A percentile compares a stretch with the other conserved stretches of the same genome.
These are phyloP conservation scores for Penicillium steckii DNA, from an alignment of 495 filamentous ascomycete genomes.

Conservation along the genomic window DNA sequence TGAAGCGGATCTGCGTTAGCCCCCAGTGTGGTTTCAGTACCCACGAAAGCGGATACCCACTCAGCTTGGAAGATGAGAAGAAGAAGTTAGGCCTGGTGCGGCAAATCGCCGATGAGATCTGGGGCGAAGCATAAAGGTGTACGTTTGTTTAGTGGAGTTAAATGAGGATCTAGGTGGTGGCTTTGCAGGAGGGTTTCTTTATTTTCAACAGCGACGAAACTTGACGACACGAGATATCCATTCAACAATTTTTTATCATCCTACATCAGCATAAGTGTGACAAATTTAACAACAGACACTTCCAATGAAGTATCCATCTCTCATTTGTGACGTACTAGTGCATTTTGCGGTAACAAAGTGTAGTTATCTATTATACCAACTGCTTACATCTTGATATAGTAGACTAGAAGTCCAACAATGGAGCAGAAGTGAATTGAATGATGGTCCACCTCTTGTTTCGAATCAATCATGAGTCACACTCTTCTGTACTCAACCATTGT, in stretches of 20 bases:
- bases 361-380: no score
- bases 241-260: background rate
- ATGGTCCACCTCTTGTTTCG: no score
- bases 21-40: conserved; percentile 70
- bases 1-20: conserved; percentile 61
- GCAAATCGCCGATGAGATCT: conserved; percentile 49
- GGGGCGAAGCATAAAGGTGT: conserved; percentile 27
- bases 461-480: no score
- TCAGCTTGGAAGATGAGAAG: conserved; percentile 59
- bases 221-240: conserved; percentile 15
- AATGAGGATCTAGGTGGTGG: background rate
- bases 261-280: no score
- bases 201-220: conserved; percentile 22
- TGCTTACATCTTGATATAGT: no score
- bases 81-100: conserved; percentile 50
- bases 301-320: no score
- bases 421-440: no score
- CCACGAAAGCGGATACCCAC: conserved; percentile 60
- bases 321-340: no score
- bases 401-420: no score
- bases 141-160: background rate
- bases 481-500: no score
- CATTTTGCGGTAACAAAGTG: no score
- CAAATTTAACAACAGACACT: no score
- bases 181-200: conserved; percentile 7